Evolutionary conservation across 192 early-diverging fungal species (phyloP), one percentile per base, ranked within the genome.

Genomic region (Rhizophagus sp.): DNA sequence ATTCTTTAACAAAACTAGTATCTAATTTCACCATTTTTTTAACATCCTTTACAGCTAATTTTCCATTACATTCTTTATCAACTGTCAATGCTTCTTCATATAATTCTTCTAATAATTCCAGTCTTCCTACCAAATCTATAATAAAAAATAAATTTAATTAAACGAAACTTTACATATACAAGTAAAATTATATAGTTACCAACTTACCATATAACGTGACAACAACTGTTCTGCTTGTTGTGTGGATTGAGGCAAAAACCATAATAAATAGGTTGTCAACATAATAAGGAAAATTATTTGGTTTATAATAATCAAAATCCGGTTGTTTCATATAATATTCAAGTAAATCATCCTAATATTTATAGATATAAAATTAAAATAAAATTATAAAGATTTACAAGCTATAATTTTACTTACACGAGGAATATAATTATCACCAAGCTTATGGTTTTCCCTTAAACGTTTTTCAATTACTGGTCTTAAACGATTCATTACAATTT

Each of bases 1-100:
- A 73, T 73, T 73, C 71, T 44, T 73, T 73, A 50, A 73, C n/a
- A 10, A 73, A 73, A 47, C 71, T n/a, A n/a, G n/a, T 73, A 41
- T 73, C 71, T 27, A 73, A 47, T 25, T 73, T 73, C 15, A n/a
- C n/a, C 71, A 73, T 73, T 50, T 50, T 73, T 25, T 50, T 25
- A 13, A 73, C 1, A 25, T 73, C 41, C 9, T 12, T 0, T 6
- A 73, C 11, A 12, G 15, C 27, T 15, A 25, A 3, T 25, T 22
- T 10, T 34, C 41, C 39, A 44, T 73, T 50, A 8, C 24, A 15
- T 15, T 73, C 36, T 44, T 30, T 50, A 13, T 27, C 39, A 49
- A 73, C 19, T 24, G 2, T 22, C 34, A 39, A 13, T 44, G 39
- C 41, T 22, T 73, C 71, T 24, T 73, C 41, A 49, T 50, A 49